Conservation (phyloP, 2,329 filamentous ascomycete species). For the Hymenotorrendiella dingleyae region DNA sequence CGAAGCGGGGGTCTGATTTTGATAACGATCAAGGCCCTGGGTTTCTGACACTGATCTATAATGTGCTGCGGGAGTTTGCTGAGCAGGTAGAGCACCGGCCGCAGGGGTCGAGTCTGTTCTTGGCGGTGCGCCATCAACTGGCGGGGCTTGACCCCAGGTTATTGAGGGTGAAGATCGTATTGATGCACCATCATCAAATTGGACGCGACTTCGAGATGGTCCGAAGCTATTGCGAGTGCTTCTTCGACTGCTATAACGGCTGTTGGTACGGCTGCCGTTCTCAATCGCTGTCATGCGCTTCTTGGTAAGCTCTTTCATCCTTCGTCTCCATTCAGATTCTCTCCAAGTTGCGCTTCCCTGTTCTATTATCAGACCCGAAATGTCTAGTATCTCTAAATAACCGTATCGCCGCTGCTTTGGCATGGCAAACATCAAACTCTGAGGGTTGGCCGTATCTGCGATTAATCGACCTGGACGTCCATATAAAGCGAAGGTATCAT, state of each 20-base stretch:
- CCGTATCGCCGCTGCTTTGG: slow-evolving; percentile 82
- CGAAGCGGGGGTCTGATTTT: slow-evolving; percentile 13
- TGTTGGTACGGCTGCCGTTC: slow-evolving; percentile 33
- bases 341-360: slow-evolving; percentile 72
- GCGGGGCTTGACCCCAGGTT: slow-evolving; percentile 22
- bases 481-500: slow-evolving; percentile 87
- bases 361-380: slow-evolving; percentile 71
- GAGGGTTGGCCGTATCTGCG: slow-evolving; percentile 77
- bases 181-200: slow-evolving; percentile 49
- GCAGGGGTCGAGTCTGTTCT: slow-evolving; percentile 47
- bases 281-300: slow-evolving; percentile 64
- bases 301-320: slow-evolving; percentile 81
- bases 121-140: slow-evolving; percentile 20
- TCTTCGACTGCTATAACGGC: slow-evolving; percentile 52
- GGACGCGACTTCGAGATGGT: slow-evolving; percentile 43
- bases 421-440: slow-evolving; percentile 98
- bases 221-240: slow-evolving; percentile 52
- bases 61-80: slow-evolving; percentile 12
- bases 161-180: slow-evolving; percentile 46
- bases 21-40: slow-evolving; percentile 23
- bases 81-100: slow-evolving; percentile 19
- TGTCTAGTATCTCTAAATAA: slow-evolving; percentile 84
- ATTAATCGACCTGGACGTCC: slow-evolving; percentile 82
- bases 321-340: slow-evolving; percentile 84
- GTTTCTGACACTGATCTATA: slow-evolving; percentile 30